phyloP scores from a whole-genome alignment of 768 basidiomycete genomes.

The Naganishia randhawae region DNA sequence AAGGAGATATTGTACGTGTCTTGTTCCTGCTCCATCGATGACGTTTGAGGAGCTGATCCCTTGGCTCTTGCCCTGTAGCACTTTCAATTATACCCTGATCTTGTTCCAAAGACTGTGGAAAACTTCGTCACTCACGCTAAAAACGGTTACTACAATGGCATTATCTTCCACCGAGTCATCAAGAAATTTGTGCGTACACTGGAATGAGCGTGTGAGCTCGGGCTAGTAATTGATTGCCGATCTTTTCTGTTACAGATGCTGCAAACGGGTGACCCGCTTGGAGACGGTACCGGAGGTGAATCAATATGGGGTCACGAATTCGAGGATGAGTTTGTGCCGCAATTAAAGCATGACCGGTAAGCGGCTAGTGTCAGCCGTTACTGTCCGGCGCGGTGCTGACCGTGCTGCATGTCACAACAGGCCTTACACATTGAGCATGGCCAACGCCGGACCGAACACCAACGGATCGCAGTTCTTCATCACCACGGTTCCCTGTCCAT shows the following conservation, averaged over 20 bases:
- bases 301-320: conserved; percentile 88
- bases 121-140: conserved; percentile 92
- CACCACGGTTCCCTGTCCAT: conserved; percentile 87
- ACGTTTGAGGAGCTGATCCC: conserved; percentile 41
- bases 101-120: conserved; percentile 92
- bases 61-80: conserved; percentile 29
- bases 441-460: conserved; percentile 65
- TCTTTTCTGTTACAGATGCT: conserved; percentile 61
- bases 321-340: conserved; percentile 88
- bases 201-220: background rate
- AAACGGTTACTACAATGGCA: conserved; percentile 83
- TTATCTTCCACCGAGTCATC: conserved; percentile 96
- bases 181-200: conserved; percentile 68
- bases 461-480: conserved; percentile 99
- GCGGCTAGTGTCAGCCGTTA: conserved; percentile 26
- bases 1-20: conserved; percentile 70
- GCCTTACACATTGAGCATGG: conserved; percentile 92
- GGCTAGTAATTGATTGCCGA: background rate
- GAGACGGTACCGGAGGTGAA: conserved; percentile 85
- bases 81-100: conserved; percentile 67
- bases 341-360: conserved; percentile 83
- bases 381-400: background rate
- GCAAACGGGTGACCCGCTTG: conserved; percentile 91
- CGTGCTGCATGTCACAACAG: conserved; percentile 52
- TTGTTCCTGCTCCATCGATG: conserved; percentile 57